Percentiles rank a stretch among this genome's conserved stretches.
Evolutionary conservation across 306 rosid genomes (phyloP).

Genomic region (Gastrolobium villosum): DNA sequence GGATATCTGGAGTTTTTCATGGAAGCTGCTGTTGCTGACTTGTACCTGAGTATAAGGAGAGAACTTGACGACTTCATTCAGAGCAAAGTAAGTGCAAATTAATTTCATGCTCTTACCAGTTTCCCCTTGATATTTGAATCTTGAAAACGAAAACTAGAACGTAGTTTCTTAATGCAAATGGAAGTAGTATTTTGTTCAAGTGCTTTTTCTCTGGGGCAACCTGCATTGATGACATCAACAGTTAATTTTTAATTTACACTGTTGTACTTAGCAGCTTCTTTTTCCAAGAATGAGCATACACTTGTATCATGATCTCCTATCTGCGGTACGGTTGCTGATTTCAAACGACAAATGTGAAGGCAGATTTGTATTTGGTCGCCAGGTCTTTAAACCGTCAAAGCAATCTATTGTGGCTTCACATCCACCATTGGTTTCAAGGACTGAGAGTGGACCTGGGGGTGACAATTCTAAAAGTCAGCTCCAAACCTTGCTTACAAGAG

Average conservation of each 20-base stretch:
- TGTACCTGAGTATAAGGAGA: conserved; percentile 69
- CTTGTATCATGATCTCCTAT: conserved; percentile 74
- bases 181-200: conserved; percentile 34
- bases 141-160: not conserved
- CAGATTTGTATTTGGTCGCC: conserved; percentile 76
- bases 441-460: conserved; percentile 98
- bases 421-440: conserved; percentile 72
- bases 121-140: conserved; percentile 37
- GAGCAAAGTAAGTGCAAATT: conserved; percentile 69
- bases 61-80: conserved; percentile 90
- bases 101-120: conserved; percentile 41
- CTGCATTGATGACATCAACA: not conserved
- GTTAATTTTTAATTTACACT: conserved; percentile 22
- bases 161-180: conserved; percentile 19
- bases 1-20: conserved; percentile 94
- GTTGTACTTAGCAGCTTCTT: conserved; percentile 65
- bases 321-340: conserved; percentile 79
- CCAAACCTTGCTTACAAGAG: conserved; percentile 89
- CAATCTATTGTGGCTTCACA: conserved; percentile 52
- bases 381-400: conserved; percentile 62
- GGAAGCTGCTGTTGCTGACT: conserved; percentile 81
- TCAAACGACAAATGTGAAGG: conserved; percentile 73
- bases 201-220: conserved; percentile 21
- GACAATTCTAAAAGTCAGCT: conserved; percentile 98
- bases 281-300: conserved; percentile 76